Conservation (phyloP, 257 asterid genomes). For the Solanum lycopersicoides region DNA sequence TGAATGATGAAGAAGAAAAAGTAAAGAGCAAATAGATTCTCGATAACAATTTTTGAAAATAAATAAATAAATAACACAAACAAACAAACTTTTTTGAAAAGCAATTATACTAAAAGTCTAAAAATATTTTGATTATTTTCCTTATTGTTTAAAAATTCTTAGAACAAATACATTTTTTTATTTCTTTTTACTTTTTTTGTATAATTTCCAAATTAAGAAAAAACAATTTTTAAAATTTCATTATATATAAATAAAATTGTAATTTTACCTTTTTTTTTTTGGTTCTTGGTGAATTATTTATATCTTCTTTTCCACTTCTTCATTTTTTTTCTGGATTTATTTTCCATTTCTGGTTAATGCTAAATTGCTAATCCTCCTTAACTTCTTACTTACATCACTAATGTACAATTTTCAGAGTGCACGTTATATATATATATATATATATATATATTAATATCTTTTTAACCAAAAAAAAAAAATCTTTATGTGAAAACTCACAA, state of each 20-base stretch:
- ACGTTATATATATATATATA: background rate
- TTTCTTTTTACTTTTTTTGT: too few relatives aligned
- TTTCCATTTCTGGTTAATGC: background rate
- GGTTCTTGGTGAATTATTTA: background rate
- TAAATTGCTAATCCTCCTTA: background rate
- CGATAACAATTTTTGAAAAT: background rate
- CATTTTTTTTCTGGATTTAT: background rate
- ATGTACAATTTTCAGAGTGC: background rate
- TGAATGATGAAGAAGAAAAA: background rate
- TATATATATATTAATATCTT: too few relatives aligned
- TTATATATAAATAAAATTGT: too few relatives aligned
- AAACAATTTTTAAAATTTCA: too few relatives aligned
- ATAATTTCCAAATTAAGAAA: background rate
- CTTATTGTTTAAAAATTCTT: too few relatives aligned
- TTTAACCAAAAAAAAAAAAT: too few relatives aligned
- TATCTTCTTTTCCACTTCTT: background rate
- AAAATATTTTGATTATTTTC: background rate
- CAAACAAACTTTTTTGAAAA: background rate
- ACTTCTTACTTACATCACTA: background rate
- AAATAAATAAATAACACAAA: background rate
- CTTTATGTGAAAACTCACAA: too few relatives aligned
- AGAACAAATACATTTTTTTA: too few relatives aligned
- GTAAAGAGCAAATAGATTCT: background rate
- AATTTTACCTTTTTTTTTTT: background rate
- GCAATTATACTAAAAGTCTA: background rate